phyloP scores from a whole-genome alignment of 1,284 basidiomycete genomes.

The Spongispora temasekensis region DNA sequence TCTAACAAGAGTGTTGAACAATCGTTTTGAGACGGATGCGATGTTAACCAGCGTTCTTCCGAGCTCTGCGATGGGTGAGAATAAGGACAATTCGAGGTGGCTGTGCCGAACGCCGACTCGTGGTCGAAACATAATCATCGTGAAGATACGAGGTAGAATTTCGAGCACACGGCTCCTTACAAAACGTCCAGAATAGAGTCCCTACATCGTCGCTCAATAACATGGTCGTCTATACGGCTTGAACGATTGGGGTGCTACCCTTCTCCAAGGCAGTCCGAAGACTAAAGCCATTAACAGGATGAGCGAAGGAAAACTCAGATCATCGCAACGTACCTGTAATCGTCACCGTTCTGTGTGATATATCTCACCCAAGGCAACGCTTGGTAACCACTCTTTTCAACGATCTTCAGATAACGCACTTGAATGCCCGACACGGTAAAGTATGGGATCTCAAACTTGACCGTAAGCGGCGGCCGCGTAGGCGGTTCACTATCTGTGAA shows the following conservation, averaged over 20 bases:
- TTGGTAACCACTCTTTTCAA: conserved; percentile 97
- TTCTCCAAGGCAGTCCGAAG: conserved; percentile 78
- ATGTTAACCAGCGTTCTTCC: not conserved
- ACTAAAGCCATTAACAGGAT: conserved; percentile 37
- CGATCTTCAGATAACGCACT: conserved; percentile 95
- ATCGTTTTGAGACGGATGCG: not conserved
- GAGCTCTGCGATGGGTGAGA: too few relatives aligned
- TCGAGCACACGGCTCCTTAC: too few relatives aligned
- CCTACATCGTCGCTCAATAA: not conserved
- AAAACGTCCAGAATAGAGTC: too few relatives aligned
- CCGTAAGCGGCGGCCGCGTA: conserved; percentile 91
- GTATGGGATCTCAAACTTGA: conserved; percentile 98
- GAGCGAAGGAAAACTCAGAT: not conserved
- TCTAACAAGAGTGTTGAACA: not conserved
- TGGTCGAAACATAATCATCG: too few relatives aligned
- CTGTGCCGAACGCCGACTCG: too few relatives aligned
- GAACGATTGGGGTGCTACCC: conserved; percentile 69
- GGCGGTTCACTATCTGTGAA: conserved; percentile 18
- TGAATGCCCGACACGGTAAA: conserved; percentile 98
- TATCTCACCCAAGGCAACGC: conserved; percentile 91
- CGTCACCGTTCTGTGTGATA: conserved; percentile 95
- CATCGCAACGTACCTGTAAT: conserved; percentile 70
- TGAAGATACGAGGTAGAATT: too few relatives aligned
- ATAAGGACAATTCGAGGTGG: too few relatives aligned
- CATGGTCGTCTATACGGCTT: conserved; percentile 17